Conservation (phyloP, 805 yeast species). For the Clavispora vitiphila region DNA sequence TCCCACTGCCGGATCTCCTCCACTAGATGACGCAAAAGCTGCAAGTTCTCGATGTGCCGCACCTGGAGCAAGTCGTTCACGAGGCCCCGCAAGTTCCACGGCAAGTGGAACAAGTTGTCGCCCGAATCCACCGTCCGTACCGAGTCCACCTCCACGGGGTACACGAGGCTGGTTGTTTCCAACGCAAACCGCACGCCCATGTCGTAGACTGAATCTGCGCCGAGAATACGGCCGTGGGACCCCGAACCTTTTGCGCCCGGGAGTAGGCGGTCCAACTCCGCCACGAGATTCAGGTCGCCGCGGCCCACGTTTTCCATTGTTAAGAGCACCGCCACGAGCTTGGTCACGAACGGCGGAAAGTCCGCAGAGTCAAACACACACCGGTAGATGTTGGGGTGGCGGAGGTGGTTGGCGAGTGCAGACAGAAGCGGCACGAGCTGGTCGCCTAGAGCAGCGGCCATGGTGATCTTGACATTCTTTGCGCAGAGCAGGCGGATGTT, state of each 20-base stretch:
- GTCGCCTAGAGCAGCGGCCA: slow-evolving; percentile 30
- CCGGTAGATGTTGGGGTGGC: slow-evolving; percentile 36
- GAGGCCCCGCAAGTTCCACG: slow-evolving; percentile 38
- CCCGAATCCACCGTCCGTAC: background rate
- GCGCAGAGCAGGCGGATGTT: slow-evolving; percentile 18
- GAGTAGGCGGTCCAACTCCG: slow-evolving; percentile 27
- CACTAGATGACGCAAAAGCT: slow-evolving; percentile 21
- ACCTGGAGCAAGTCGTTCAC: slow-evolving; percentile 29
- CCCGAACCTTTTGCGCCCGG: slow-evolving; percentile 20
- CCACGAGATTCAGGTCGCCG: slow-evolving; percentile 25
- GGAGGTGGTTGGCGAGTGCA: slow-evolving; percentile 22
- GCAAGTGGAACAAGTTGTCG: slow-evolving; percentile 24
- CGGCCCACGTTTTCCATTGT: slow-evolving; percentile 34
- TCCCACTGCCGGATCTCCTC: slow-evolving; percentile 26
- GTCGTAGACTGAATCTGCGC: slow-evolving; percentile 21
- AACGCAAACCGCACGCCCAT: slow-evolving; percentile 27
- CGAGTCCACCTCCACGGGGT: background rate
- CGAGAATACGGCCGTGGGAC: slow-evolving; percentile 26
- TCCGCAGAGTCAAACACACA: slow-evolving; percentile 15
- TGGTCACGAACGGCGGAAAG: slow-evolving; percentile 25
- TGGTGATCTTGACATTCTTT: slow-evolving; percentile 30
- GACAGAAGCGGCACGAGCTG: slow-evolving; percentile 34
- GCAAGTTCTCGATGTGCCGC: slow-evolving; percentile 24
- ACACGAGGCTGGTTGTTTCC: slow-evolving; percentile 31
- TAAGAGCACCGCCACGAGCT: slow-evolving; percentile 23